Evolutionary conservation across 2,329 filamentous ascomycete species (phyloP).

Genomic region (Aspergillus sp.): DNA sequence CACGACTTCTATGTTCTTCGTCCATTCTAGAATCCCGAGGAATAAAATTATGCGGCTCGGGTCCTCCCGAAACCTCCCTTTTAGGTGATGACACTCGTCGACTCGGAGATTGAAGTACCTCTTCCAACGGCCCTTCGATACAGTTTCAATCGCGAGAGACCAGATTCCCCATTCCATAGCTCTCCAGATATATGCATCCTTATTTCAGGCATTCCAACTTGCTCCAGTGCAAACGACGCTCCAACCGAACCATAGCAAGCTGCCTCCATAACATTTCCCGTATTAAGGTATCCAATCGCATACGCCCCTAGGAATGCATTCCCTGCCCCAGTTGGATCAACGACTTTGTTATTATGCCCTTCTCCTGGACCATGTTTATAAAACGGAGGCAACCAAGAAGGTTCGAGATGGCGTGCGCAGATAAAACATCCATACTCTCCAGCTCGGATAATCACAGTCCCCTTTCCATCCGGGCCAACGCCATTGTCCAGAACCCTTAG

Average conservation of each 20-base stretch:
- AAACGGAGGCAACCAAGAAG: conserved; percentile 32
- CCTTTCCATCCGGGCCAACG: conserved; percentile 18
- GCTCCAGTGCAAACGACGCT: conserved; percentile 33
- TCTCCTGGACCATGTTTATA: conserved; percentile 4
- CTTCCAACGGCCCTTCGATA: conserved; percentile 6
- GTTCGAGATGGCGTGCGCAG: conserved; percentile 1
- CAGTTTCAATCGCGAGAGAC: conserved; percentile 16
- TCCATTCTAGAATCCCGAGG: too few relatives aligned
- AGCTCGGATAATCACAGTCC: conserved; percentile 29
- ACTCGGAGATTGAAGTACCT: too few relatives aligned
- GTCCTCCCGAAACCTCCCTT: too few relatives aligned
- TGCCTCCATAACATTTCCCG: conserved; percentile 21
- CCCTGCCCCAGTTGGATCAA: conserved; percentile 39
- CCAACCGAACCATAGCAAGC: conserved; percentile 34
- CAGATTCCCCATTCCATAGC: conserved; percentile 20
- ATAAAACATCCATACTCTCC: conserved; percentile 33
- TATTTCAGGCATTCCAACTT: conserved; percentile 29
- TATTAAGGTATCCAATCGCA: conserved; percentile 25
- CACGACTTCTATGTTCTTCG: too few relatives aligned
- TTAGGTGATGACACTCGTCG: too few relatives aligned
- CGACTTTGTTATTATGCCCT: conserved; percentile 14
- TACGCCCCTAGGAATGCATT: conserved; percentile 40
- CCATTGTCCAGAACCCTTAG: conserved; percentile 10
- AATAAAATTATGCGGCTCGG: too few relatives aligned
- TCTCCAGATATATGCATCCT: conserved; percentile 3